Base-by-base conservation (phyloP, 345 rosid species). In the Pelargonium nanum region DNA sequence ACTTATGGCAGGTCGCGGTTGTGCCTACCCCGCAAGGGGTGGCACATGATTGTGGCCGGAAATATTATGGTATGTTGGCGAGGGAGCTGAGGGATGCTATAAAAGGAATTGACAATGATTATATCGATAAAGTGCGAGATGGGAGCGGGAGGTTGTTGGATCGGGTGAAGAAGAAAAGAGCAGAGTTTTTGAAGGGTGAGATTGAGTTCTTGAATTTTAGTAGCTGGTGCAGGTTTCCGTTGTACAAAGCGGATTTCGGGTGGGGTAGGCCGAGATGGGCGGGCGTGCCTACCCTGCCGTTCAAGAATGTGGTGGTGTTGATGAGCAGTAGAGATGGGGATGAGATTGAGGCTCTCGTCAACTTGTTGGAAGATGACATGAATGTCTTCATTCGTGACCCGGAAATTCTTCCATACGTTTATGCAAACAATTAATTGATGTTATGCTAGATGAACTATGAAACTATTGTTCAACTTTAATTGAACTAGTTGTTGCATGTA, bases 261-360 rank as follows among this genome's bases (percentile, higher is more conserved):
- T 78, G 82, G 79, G 79, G 77, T n/a, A 68, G 61, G 17, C 79
- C 77, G 21, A 63, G 53, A 0, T 75, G 79, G 82, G 66, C 69
- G 22, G 65, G 70, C 19, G 26, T 66, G 22, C 59, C 63, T 1
- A 55, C 23, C 63, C 16, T 53, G 22, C 59, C 62, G 16, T 52
- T 26, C 55, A 57, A 58, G 66, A 71, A 71, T 62, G 66, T 51
- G 22, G 25, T 22, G 20, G 62, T 44, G 65, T 74, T 71, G 23
- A 19, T 48, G 8, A 78, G 66, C 55, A 45, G 61, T 26, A 61
- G 25, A 48, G 34, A 16, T 0, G 70, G 72, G 10, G 68, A 57
- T 6, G 71, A 77, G 21, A 54, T 74, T 24, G 79, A 76, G 69
- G 78, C 74, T 12, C 76, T 68, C 61, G 72, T 74, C 26, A 68